phyloP scores from a whole-genome alignment of 441 rosid genomes.

The Daphne laureola region DNA sequence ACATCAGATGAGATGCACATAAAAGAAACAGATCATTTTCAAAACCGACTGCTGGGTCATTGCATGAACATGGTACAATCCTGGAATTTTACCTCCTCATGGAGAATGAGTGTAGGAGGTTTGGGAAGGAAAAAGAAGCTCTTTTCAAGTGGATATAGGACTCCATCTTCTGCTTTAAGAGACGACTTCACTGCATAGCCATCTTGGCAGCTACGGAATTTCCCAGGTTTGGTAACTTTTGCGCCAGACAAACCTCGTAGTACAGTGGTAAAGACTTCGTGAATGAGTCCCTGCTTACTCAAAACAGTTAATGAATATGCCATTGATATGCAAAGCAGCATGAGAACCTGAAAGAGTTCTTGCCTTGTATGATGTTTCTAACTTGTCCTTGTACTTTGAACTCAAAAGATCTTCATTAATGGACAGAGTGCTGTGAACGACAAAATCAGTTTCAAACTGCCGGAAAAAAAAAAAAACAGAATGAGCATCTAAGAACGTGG shows the following conservation, averaged over 20 bases:
- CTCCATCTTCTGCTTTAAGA: conserved; percentile 95
- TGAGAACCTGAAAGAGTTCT: background rate
- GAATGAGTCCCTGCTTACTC: conserved; percentile 71
- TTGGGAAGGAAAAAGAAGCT: conserved; percentile 95
- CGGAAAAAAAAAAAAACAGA: conserved; percentile 13
- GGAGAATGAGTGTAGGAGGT: conserved; percentile 97
- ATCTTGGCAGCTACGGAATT: conserved; percentile 92
- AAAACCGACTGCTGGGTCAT: too few species aligned
- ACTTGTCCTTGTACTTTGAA: conserved; percentile 85
- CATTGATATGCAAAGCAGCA: background rate
- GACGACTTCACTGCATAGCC: conserved; percentile 99
- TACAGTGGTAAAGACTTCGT: conserved; percentile 83
- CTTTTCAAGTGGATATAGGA: conserved; percentile 94
- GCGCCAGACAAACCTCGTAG: conserved; percentile 91
- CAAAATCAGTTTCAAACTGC: conserved; percentile 81
- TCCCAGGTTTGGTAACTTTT: conserved; percentile 93
- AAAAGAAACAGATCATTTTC: conserved; percentile 3
- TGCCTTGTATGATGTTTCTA: conserved; percentile 80
- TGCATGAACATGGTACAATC: too few species aligned
- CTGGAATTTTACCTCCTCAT: conserved; percentile 62
- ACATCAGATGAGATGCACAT: background rate
- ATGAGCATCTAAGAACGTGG: conserved; percentile 11
- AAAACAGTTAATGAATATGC: conserved; percentile 10
- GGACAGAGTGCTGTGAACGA: conserved; percentile 46
- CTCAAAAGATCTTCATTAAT: conserved; percentile 71